phyloP scores from a whole-genome alignment of 139 green algal genomes.

The Chlorella sp. region DNA sequence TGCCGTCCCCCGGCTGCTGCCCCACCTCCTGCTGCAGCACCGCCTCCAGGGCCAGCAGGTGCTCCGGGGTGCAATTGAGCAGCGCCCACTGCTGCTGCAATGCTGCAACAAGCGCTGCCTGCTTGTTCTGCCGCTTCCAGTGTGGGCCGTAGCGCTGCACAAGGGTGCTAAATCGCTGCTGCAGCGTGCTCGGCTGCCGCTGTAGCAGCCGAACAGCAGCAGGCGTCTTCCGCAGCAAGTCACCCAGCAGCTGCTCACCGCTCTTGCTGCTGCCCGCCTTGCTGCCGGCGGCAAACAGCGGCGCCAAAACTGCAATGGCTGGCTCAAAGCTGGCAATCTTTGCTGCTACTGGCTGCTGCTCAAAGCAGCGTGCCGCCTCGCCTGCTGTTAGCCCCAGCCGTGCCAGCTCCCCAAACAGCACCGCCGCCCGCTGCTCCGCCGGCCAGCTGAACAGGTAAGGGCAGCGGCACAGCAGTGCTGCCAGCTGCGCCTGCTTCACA shows the following conservation, averaged over 20 bases:
- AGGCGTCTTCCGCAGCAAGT: background rate
- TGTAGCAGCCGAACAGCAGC: background rate
- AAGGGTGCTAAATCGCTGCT: background rate
- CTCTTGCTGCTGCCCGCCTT: background rate
- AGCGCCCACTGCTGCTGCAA: background rate
- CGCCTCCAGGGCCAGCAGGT: background rate
- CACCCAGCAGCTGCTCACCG: constrained; percentile 4
- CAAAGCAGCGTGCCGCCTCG: background rate
- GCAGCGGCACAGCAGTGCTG: background rate
- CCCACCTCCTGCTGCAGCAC: constrained; percentile 19
- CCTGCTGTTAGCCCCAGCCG: background rate
- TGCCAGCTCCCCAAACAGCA: constrained; percentile 15
- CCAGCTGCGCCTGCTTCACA: background rate
- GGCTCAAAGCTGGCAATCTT: constrained; percentile 2
- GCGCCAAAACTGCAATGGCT: constrained; percentile 1
- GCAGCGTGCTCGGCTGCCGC: background rate
- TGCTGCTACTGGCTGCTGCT: too few relatives aligned
- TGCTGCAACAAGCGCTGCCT: background rate
- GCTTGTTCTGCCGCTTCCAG: background rate
- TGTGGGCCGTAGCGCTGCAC: too few relatives aligned
- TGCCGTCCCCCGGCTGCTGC: background rate
- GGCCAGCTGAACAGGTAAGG: constrained; percentile 1
- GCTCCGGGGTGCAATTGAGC: background rate
- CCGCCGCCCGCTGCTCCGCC: too few relatives aligned
- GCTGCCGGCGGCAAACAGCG: background rate